Conservation (phyloP, 257 asterid species). For the Eucommia ulmoides region DNA sequence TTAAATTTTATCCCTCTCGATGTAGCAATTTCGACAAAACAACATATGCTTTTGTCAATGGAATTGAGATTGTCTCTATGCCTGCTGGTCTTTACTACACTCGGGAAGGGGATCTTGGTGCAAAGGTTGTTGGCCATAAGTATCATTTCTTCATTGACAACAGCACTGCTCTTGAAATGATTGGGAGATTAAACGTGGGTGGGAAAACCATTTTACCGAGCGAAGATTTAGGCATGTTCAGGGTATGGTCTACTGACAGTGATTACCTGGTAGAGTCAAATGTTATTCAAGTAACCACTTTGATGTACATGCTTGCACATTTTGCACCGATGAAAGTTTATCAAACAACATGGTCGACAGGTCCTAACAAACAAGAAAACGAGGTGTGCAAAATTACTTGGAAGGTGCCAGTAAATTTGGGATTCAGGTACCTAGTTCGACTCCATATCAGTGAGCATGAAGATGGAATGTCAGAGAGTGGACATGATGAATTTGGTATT, state of each 20-base stretch:
- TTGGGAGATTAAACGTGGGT: conserved; percentile 74
- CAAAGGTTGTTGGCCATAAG: conserved; percentile 28
- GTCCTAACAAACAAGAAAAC: conserved; percentile 26
- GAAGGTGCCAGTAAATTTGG: conserved; percentile 37
- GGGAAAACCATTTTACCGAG: conserved; percentile 80
- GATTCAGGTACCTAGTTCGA: conserved; percentile 44
- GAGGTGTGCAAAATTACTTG: conserved; percentile 34
- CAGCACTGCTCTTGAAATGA: conserved; percentile 58
- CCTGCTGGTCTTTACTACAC: conserved; percentile 75
- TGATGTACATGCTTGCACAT: conserved; percentile 16
- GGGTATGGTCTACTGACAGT: conserved; percentile 41
- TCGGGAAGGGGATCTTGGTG: conserved; percentile 24
- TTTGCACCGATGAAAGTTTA: conserved; percentile 42
- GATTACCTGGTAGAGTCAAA: conserved; percentile 28
- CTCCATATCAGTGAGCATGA: conserved; percentile 50
- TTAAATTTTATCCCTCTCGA: too few species aligned
- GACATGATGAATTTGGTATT: conserved; percentile 35
- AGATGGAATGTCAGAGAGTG: conserved; percentile 10
- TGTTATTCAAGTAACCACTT: conserved; percentile 23
- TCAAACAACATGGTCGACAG: conserved; percentile 37
- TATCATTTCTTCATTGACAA: conserved; percentile 31
- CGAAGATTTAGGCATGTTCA: conserved; percentile 35
- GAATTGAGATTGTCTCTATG: conserved; percentile 74
- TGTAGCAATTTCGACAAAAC: too few species aligned
- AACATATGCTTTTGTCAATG: conserved; percentile 75